Evolutionary conservation across 106 monocot genomes (phyloP), one percentile per base, ranked within the genome.

Genomic region (Dendrobium chrysotoxum): DNA sequence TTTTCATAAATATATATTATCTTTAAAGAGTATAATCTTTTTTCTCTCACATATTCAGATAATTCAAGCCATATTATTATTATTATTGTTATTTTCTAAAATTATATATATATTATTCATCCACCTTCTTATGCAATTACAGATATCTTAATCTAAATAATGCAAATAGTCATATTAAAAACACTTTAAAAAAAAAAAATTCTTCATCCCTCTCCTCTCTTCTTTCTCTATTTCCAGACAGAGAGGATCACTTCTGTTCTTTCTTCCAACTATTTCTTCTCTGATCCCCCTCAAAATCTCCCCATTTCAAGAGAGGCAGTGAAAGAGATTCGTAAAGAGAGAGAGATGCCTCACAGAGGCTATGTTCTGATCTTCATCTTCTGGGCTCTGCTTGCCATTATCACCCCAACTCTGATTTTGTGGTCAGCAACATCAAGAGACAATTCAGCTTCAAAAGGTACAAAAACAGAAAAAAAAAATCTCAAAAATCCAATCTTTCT

Each of bases 321-420:
- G 68, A 23, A 16, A 66, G 1, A 75, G 2, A 12, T 15, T 50
- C 0, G 10, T 1, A 39, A 30, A 53, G 26, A 64, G 44, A 83
- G 77, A 82, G 46, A 79, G 71, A 95, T 95, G 94, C 94, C 94
- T 57, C 90, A 83, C 1, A 92, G 94, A 88, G 94, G 85, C 38
- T 95, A 90, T 77, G 88, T 88, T 66, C 80, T 95, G 77, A 85
- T 95, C 28, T 92, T 95, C 54, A 55, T 88, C 79, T 87, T 83
- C 85, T 95, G 94, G 94, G 91, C 92, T 83, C 79, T 95, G 42
- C 88, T 95, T 35, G 77, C 86, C 28, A 81, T 95, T 61, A 82
- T 95, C 83, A 92, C 92, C 61, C 94, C 94, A 26, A 90, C 94
- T 41, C 90, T 95, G 7, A 75, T 95, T 44, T 79, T 84, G 39